Conservation (phyloP, 2,329 filamentous ascomycete species). For the Apiospora saccharicola region DNA sequence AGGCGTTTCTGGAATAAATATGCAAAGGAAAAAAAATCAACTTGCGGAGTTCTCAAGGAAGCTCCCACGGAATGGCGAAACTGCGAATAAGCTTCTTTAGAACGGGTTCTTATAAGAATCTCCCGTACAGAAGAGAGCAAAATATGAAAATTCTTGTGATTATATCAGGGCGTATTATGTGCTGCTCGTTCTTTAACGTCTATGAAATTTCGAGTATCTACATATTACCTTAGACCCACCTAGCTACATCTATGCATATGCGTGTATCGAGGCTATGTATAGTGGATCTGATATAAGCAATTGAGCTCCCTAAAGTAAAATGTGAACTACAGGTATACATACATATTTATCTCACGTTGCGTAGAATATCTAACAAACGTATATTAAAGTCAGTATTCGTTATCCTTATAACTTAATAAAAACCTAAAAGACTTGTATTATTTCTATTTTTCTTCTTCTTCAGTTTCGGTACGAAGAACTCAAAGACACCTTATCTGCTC, state of each 20-base stretch:
- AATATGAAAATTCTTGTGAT: neutral
- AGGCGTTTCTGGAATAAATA: neutral
- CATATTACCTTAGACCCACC: neutral
- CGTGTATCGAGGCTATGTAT: neutral
- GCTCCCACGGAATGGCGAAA: neutral
- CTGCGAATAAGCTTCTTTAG: neutral
- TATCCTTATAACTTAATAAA: no score
- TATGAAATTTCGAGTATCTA: conserved; percentile 19
- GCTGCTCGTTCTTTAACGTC: neutral
- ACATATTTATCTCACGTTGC: neutral
- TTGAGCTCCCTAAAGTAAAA: no score
- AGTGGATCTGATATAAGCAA: neutral
- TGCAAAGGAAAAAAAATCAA: conserved; percentile 3
- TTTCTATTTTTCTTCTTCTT: no score
- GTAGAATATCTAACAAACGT: no score
- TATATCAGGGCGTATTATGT: neutral
- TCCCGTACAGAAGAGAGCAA: no score
- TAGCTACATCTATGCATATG: neutral
- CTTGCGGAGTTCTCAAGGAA: neutral
- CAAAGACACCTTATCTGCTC: neutral
- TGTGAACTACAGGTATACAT: no score
- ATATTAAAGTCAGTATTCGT: no score
- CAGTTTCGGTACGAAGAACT: neutral
- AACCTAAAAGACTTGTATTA: no score
- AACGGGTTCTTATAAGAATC: neutral